Evolutionary conservation across 306 rosid species (phyloP), one percentile per base, ranked within the genome.

Genomic region (Begonia masoniana): DNA sequence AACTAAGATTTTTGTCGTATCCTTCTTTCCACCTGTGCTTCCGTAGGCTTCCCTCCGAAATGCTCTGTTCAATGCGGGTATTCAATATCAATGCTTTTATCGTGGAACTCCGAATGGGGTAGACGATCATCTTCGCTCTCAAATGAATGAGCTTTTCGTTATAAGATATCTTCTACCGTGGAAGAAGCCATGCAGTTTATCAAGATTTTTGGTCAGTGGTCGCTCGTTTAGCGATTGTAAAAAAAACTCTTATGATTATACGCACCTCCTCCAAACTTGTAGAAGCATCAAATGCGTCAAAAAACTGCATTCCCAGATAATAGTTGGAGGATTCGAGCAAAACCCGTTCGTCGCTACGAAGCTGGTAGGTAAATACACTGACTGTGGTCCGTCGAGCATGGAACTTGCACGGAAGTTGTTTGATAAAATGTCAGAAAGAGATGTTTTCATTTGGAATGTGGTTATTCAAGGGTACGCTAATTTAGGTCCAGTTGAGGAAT

Each of bases 391-490:
- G 42, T 51, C 68, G 10, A 60, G 62, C 31, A 57, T 81, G 58
- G 62, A 45, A 35, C 41, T 47, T 50, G 94, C 85, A 64, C 68
- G 81, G 62, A 76, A 76, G 65, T 75, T 87, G 91, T 87, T 87
- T 23, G 87, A 81, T 62, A 63, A 48, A 54, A 78, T 88, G 88
- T 55, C 65, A 3, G 56, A 75, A 3, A 79, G 83, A 75, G 96
- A 88, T 43, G 92, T 69, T 60, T 76, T 84, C n/a, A 52, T 77
- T 41, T 77, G 85, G 91, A 87, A 87, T 52, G 73, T 79, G 66
- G 47, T 87, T 11, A 81, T 84, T 64, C 81, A 76, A 71, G 80
- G 87, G 13, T 84, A 79, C 58, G 91, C 92, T 4, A 75, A 73
- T 59, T 59, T 47, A 55, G 92, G 80, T 60, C 88, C 94, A 59